Percentiles rank a stretch among this genome's conserved stretches.
Conservation (phyloP, 495 filamentous ascomycete species). For the Cercophora scortea region DNA sequence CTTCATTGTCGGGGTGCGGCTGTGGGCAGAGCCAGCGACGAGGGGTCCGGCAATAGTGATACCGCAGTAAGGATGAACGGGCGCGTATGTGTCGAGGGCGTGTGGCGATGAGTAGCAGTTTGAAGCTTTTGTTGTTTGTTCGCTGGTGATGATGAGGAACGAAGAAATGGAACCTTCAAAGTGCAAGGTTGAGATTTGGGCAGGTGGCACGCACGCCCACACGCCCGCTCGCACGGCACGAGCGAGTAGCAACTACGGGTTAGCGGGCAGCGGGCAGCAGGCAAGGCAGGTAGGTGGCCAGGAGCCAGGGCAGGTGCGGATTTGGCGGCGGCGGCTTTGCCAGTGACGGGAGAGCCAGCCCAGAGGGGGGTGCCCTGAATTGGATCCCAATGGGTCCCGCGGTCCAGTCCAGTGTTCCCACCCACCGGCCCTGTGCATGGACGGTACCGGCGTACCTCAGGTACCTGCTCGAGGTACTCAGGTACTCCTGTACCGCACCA, state of each 20-base stretch:
- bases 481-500: neutral
- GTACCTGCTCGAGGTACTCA: no score
- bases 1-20: slow-evolving; percentile 39
- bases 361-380: slow-evolving; percentile 9
- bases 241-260: no score
- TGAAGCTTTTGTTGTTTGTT: slow-evolving; percentile 6
- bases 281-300: neutral
- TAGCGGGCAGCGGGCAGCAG: no score
- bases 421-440: neutral
- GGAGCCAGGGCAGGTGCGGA: slow-evolving; percentile 1
- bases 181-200: slow-evolving; percentile 27
- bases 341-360: slow-evolving; percentile 3
- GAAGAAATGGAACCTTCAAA: slow-evolving; percentile 25
- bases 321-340: neutral
- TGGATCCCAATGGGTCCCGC: no score
- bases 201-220: slow-evolving; percentile 19
- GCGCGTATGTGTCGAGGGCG: slow-evolving; percentile 12
- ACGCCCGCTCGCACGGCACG: no score
- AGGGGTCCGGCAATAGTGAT: slow-evolving; percentile 10
- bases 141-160: slow-evolving; percentile 10
- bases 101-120: slow-evolving; percentile 4
- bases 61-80: slow-evolving; percentile 4
- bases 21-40: slow-evolving; percentile 18
- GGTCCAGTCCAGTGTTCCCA: slow-evolving; percentile 11
- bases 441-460: no score